Evolutionary conservation across 345 rosid genomes (phyloP).

Genomic region (Iberis pinnata): DNA sequence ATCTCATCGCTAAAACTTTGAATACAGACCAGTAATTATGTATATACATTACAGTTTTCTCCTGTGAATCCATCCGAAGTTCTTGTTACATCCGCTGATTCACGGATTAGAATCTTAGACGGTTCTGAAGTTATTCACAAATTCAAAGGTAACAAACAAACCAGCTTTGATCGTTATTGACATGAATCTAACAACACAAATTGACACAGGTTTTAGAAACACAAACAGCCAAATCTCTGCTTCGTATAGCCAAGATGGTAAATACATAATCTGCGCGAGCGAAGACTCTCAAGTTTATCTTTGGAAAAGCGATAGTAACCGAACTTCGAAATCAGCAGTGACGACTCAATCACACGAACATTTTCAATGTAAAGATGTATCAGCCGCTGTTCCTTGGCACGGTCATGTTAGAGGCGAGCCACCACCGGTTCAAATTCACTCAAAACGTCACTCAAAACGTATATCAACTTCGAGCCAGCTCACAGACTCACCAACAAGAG

Average conservation of each 20-base stretch:
- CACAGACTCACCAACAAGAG: conserved; percentile 46
- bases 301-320: conserved; percentile 53
- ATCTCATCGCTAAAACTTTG: not conserved
- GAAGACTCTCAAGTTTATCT: conserved; percentile 81
- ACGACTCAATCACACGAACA: conserved; percentile 53
- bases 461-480: conserved; percentile 26
- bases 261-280: conserved; percentile 61
- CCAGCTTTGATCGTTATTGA: too few species aligned
- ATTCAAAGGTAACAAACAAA: conserved; percentile 50
- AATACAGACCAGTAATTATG: not conserved
- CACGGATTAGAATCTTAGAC: conserved; percentile 62
- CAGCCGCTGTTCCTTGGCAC: conserved; percentile 84
- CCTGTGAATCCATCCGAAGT: conserved; percentile 83
- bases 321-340: conserved; percentile 37
- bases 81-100: conserved; percentile 85
- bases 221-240: conserved; percentile 83
- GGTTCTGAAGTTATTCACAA: conserved; percentile 57
- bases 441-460: conserved; percentile 59
- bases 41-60: conserved; percentile 44
- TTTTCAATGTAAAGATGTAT: conserved; percentile 77
- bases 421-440: conserved; percentile 37
- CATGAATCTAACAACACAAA: too few species aligned
- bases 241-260: conserved; percentile 67
- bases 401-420: conserved; percentile 74
- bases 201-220: conserved; percentile 80